Evolutionary conservation across 2,329 filamentous ascomycete species (phyloP).

Genomic region (Beauveria caledonica): DNA sequence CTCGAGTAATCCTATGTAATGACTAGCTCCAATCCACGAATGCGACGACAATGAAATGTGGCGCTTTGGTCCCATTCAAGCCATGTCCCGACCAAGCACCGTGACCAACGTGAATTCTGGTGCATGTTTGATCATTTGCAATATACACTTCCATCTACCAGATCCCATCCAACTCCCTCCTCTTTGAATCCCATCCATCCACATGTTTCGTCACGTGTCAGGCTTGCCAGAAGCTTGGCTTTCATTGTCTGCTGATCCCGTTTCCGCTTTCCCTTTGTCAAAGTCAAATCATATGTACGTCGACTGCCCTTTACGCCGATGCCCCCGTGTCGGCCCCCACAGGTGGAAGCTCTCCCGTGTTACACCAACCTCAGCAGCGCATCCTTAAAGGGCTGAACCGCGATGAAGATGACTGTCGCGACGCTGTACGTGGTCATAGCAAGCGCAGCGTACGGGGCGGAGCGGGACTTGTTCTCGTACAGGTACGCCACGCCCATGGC

Average conservation of each 20-base stretch:
- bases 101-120: not conserved
- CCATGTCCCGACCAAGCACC: too few relatives aligned
- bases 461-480: slow-evolving; percentile 43
- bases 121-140: not conserved
- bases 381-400: slow-evolving; percentile 36
- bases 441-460: slow-evolving; percentile 47
- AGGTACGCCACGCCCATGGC: slow-evolving; percentile 53
- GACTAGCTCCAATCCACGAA: not conserved
- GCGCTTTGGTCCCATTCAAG: not conserved
- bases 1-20: not conserved
- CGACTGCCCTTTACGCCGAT: too few relatives aligned
- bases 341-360: slow-evolving; percentile 11
- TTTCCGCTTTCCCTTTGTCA: not conserved
- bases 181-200: not conserved
- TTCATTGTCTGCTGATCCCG: not conserved
- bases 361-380: slow-evolving; percentile 28
- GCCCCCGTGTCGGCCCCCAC: too few relatives aligned
- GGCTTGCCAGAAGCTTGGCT: not conserved
- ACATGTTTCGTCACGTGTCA: not conserved
- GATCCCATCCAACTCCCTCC: not conserved
- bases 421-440: slow-evolving; percentile 51
- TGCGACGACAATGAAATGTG: not conserved
- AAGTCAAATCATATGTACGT: not conserved
- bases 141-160: not conserved
- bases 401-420: slow-evolving; percentile 46